These are phyloP conservation scores for Oryza glumipatula DNA, from an alignment of 176 grass and related monocot genomes.

Conservation along the genomic window DNA sequence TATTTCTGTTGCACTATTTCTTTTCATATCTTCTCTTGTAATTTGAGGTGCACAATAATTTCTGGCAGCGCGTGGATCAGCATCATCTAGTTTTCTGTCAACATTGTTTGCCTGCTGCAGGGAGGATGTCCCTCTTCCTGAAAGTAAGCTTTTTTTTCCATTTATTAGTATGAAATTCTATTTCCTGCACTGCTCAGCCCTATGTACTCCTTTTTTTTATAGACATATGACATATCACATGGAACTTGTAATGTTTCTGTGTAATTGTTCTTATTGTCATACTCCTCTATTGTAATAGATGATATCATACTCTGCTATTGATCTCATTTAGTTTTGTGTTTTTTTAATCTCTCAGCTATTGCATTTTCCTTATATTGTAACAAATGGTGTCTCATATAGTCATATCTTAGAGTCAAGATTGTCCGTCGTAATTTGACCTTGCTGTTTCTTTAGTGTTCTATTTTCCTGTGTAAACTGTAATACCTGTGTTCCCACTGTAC, in stretches of 20 bases:
- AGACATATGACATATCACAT: background rate
- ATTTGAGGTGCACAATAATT: background rate
- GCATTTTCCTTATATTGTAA: background rate
- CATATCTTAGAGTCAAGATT: background rate
- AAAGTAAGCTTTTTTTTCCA: slow-evolving; percentile 40
- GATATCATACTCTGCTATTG: background rate
- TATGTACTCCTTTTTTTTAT: background rate
- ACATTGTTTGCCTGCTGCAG: slow-evolving; percentile 51
- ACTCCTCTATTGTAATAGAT: background rate
- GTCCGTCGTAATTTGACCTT: background rate
- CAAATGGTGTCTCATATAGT: background rate
- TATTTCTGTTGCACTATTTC: slow-evolving; percentile 18
- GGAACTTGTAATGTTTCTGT: background rate
- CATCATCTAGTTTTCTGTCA: slow-evolving; percentile 50
- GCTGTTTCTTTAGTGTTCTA: background rate
- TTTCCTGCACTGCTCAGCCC: background rate
- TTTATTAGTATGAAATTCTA: background rate
- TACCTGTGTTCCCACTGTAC: background rate
- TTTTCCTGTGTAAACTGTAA: background rate
- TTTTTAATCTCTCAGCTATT: background rate
- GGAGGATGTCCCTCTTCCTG: slow-evolving; percentile 58
- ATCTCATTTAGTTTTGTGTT: background rate
- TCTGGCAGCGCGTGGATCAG: slow-evolving; percentile 51
- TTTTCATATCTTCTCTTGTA: slow-evolving; percentile 5
- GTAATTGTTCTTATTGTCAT: background rate